Evolutionary conservation across 768 basidiomycete species (phyloP), one percentile per base, ranked within the genome.

Genomic region (Tylopilus subfusipes): DNA sequence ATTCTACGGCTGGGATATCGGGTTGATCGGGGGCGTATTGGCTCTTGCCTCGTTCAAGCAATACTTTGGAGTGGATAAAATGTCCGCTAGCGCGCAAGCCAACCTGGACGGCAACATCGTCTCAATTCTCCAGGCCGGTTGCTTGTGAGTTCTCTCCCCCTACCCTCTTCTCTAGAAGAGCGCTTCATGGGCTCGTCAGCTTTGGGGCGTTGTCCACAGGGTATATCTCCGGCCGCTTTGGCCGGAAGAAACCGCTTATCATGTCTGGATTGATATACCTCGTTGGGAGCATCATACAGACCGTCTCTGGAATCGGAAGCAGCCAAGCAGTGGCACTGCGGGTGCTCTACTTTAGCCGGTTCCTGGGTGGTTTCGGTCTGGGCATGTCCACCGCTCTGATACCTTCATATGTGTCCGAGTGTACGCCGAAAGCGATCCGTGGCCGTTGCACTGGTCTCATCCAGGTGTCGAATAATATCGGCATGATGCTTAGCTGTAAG

Each of bases 281-380:
- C 51, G 52, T 81, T 27, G 80, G 81, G 30, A 79, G 78, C 52
- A 30, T 74, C n/a, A 62, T 82, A 27, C 80, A 82, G 56, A 67
- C 68, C 19, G 53, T 80, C 43, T 69, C 71, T 21, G 78, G 79
- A 1, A 54, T 80, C 1, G 76, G 78, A 18, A 74, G 66, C 55
- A 71, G 63, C 40, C 66, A 60, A 51, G 48, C 27, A 6, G 70
- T 73, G 3, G 76, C 66, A 13, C 62, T 78, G 11, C 63, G 62
- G 10, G 71, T 78, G 8, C 69, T 79, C 34, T 79, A 76, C 57
- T 76, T 76, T 58, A 72, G 77, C 49, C 75, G 82, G 5, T 86
- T 85, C 66, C 52, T 87, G 0, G 76, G 79, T 7, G 85, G 86
- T 19, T 71, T 85, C 48, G 84, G 85, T 8, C 75, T 85, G 27